These are phyloP conservation scores for Colletotrichum destructivum DNA, from an alignment of 2,329 filamentous ascomycete species.

Conservation along the genomic window DNA sequence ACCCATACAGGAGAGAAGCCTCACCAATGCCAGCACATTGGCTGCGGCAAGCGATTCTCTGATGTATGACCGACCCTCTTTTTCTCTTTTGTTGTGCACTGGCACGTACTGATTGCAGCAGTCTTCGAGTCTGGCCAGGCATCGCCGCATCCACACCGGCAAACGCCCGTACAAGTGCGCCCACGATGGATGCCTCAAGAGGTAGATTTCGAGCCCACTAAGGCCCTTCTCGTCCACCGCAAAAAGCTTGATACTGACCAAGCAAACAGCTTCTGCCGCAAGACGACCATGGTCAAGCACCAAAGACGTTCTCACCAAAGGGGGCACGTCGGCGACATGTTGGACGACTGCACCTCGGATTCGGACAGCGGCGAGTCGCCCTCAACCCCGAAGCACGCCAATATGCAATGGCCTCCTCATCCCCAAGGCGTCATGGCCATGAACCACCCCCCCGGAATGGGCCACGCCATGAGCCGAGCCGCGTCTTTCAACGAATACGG, in stretches of 20 bases:
- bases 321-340: slow-evolving; percentile 67
- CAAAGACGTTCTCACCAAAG: slow-evolving; percentile 74
- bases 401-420: slow-evolving; percentile 65
- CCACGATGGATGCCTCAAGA: slow-evolving; percentile 74
- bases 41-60: slow-evolving; percentile 79
- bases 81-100: neutral
- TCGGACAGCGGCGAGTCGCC: slow-evolving; percentile 73
- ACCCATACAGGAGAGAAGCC: slow-evolving; percentile 82
- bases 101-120: slow-evolving; percentile 55
- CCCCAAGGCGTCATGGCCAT: slow-evolving; percentile 56
- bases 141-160: slow-evolving; percentile 76
- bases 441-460: slow-evolving; percentile 53
- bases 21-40: slow-evolving; percentile 76
- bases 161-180: slow-evolving; percentile 77
- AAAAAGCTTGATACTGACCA: slow-evolving; percentile 42
- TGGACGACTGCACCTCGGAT: slow-evolving; percentile 70
- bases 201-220: slow-evolving; percentile 55
- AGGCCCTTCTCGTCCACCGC: no score
- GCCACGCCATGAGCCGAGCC: slow-evolving; percentile 64
- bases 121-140: slow-evolving; percentile 77
- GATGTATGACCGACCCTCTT: slow-evolving; percentile 66
- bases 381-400: slow-evolving; percentile 69
- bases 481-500: slow-evolving; percentile 70
- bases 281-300: slow-evolving; percentile 80
- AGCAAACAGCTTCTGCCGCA: slow-evolving; percentile 74